Evolutionary conservation across 768 basidiomycete species (phyloP).

Genomic region (Leucocoprinus sp.): DNA sequence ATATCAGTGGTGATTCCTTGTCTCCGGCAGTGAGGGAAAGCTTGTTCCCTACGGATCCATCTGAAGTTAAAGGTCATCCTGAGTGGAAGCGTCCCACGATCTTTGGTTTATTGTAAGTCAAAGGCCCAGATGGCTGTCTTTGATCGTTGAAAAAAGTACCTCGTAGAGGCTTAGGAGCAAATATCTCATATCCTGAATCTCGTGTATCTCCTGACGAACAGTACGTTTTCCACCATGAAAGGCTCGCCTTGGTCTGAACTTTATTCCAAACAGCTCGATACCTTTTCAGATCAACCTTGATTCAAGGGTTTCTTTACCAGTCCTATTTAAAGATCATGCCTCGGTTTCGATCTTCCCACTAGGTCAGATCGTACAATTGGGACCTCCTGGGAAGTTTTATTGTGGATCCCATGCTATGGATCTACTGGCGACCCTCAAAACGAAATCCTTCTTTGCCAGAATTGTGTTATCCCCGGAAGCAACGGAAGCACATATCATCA

Average conservation of each 20-base stretch:
- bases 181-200: constrained; percentile 10
- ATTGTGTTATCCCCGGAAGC: constrained; percentile 33
- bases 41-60: constrained; percentile 31
- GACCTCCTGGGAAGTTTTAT: constrained; percentile 58
- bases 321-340: constrained; percentile 35
- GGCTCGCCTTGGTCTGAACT: neutral
- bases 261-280: constrained; percentile 18
- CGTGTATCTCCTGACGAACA: constrained; percentile 14
- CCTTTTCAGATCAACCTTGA: constrained; percentile 43
- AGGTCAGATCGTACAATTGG: constrained; percentile 29
- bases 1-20: neutral
- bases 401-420: constrained; percentile 33
- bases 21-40: constrained; percentile 2
- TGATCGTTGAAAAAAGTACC: constrained; percentile 5
- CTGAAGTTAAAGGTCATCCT: constrained; percentile 8
- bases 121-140: constrained; percentile 5
- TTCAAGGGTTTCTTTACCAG: constrained; percentile 40
- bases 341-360: constrained; percentile 27
- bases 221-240: constrained; percentile 18
- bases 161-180: constrained; percentile 30
- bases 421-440: constrained; percentile 46
- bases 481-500: constrained; percentile 31
- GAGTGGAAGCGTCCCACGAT: constrained; percentile 50
- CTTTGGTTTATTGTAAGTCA: constrained; percentile 55
- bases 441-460: constrained; percentile 41